Conservation (phyloP, 2,329 filamentous ascomycete genomes). For the Hortaea sp. region DNA sequence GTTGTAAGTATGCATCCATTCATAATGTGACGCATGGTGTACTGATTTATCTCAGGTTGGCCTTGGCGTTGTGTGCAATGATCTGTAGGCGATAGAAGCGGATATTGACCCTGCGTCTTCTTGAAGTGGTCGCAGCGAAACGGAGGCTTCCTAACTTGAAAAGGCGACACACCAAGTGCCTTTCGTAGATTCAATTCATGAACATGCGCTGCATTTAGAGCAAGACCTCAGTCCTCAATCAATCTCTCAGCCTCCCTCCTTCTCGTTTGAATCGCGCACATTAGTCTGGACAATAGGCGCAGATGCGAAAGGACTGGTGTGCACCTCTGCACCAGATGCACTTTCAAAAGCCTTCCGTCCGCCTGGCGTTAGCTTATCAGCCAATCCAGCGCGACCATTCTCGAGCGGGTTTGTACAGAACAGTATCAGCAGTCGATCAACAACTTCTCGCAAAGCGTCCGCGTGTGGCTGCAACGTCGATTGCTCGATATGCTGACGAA, state of each 20-base stretch:
- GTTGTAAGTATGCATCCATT: too few species aligned
- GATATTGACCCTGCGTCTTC: not conserved
- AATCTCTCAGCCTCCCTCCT: too few species aligned
- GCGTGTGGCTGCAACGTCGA: constrained; percentile 30
- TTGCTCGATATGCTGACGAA: constrained; percentile 31
- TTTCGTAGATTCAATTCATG: too few species aligned
- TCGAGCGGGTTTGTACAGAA: constrained; percentile 37
- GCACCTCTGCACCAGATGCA: not conserved
- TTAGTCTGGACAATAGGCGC: not conserved
- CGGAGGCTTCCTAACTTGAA: not conserved
- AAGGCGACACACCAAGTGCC: too few species aligned
- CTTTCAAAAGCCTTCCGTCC: constrained; percentile 19
- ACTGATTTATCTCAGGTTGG: too few species aligned
- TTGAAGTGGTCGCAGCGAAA: not conserved
- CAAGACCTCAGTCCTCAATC: too few species aligned
- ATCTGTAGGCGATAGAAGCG: too few species aligned
- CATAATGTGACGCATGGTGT: too few species aligned
- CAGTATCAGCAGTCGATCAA: constrained; percentile 36
- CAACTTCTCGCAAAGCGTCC: constrained; percentile 36
- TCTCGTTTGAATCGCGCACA: too few species aligned
- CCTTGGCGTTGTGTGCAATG: too few species aligned
- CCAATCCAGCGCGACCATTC: constrained; percentile 1
- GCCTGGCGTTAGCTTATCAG: constrained; percentile 19
- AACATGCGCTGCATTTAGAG: too few species aligned
- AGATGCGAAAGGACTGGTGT: not conserved